These are phyloP conservation scores for Sutorius australiensis DNA, from an alignment of 768 basidiomycete species.

Conservation along the genomic window DNA sequence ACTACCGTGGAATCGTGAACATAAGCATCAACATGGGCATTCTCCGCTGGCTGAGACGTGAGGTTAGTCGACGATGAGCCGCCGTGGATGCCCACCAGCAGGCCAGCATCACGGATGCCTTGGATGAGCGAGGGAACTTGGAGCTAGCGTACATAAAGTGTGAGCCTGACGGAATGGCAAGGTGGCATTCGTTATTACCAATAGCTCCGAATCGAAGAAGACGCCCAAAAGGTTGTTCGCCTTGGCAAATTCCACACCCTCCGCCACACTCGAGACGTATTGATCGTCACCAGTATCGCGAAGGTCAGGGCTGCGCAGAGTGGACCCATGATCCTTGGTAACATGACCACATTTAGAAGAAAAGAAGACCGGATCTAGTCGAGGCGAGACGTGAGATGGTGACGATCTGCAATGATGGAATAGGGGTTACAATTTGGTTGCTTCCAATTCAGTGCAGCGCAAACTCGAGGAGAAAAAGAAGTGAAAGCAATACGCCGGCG, in stretches of 20 bases:
- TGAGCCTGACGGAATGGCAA: constrained; percentile 13
- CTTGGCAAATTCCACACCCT: constrained; percentile 91
- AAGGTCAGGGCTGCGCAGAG: constrained; percentile 35
- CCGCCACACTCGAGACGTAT: constrained; percentile 68
- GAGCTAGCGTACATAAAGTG: constrained; percentile 37
- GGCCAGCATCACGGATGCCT: constrained; percentile 82
- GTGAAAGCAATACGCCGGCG: constrained; percentile 87
- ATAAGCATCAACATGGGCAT: constrained; percentile 61
- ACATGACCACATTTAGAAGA: constrained; percentile 79
- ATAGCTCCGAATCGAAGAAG: constrained; percentile 78
- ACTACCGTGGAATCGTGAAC: constrained; percentile 60
- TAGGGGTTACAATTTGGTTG: constrained; percentile 84
- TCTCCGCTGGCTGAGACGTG: constrained; percentile 39
- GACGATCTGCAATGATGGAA: constrained; percentile 20
- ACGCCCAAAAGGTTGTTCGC: constrained; percentile 91
- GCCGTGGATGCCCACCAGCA: constrained; percentile 86
- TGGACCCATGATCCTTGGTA: constrained; percentile 36
- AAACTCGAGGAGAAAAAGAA: constrained; percentile 87
- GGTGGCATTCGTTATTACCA: constrained; percentile 50
- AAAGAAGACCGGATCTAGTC: constrained; percentile 90
- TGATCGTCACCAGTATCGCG: constrained; percentile 42
- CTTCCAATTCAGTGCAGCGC: constrained; percentile 95
- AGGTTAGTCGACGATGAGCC: constrained; percentile 39
- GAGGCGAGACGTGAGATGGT: constrained; percentile 18
- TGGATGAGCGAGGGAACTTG: constrained; percentile 88